A percentile compares a stretch with the other conserved stretches of the same genome.
Evolutionary conservation across 208 protist genomes (phyloP).

Genomic region (Porcisia hertigi): DNA sequence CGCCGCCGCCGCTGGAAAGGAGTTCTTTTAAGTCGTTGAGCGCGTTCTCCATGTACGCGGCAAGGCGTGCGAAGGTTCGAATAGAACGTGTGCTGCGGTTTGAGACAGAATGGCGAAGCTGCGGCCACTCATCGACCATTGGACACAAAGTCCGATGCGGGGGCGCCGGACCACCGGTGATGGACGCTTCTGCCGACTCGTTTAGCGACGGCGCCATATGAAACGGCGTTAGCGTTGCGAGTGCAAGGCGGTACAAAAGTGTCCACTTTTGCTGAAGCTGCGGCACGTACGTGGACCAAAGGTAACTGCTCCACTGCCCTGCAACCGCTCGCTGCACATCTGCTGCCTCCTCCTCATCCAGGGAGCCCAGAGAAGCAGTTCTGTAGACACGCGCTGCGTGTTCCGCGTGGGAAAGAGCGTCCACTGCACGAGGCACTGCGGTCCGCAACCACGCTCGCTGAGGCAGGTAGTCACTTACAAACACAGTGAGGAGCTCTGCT

Average conservation of each 20-base stretch:
- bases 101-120: slow-evolving; percentile 7
- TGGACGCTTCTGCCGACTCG: neutral
- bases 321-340: slow-evolving; percentile 18
- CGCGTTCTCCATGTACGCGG: slow-evolving; percentile 2
- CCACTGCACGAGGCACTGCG: slow-evolving; percentile 18
- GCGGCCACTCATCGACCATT: slow-evolving; percentile 27
- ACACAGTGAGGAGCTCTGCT: slow-evolving; percentile 16
- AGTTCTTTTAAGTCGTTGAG: neutral
- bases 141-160: slow-evolving; percentile 5
- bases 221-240: slow-evolving; percentile 14
- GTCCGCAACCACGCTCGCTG: slow-evolving; percentile 35
- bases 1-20: neutral
- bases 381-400: slow-evolving; percentile 8
- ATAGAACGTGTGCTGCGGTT: neutral
- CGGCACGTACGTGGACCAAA: slow-evolving; percentile 26
- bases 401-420: slow-evolving; percentile 12
- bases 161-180: slow-evolving; percentile 12
- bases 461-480: slow-evolving; percentile 32
- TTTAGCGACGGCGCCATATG: slow-evolving; percentile 8
- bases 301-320: slow-evolving; percentile 20
- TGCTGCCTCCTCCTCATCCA: slow-evolving; percentile 3
- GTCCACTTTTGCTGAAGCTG: slow-evolving; percentile 33
- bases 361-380: neutral
- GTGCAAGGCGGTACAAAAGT: slow-evolving; percentile 16
- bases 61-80: slow-evolving; percentile 5